Evolutionary conservation across 2,329 filamentous ascomycete genomes (phyloP).

Genomic region (Penicillium sp.): DNA sequence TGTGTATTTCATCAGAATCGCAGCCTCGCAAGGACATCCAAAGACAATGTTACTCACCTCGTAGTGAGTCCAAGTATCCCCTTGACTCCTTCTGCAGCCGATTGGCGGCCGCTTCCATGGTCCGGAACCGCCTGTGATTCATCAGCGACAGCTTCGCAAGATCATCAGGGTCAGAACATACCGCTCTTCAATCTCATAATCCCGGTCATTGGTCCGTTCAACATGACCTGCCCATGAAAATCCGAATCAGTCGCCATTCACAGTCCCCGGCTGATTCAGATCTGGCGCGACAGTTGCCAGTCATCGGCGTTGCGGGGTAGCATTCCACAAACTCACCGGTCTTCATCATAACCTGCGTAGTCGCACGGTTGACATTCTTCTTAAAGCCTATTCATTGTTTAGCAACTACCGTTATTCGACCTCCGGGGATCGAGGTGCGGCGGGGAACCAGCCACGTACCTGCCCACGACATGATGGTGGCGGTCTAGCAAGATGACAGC

Average conservation of each 20-base stretch:
- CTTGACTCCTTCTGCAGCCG: slow-evolving; percentile 96
- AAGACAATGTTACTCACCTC: slow-evolving; percentile 53
- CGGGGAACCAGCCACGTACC: slow-evolving; percentile 41
- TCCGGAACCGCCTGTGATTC: slow-evolving; percentile 72
- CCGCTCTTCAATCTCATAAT: slow-evolving; percentile 97
- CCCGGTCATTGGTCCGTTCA: slow-evolving; percentile 95
- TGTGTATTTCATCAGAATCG: slow-evolving; percentile 31
- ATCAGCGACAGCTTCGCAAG: slow-evolving; percentile 8
- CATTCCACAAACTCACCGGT: slow-evolving; percentile 54
- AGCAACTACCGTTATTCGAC: not conserved
- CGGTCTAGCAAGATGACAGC: not conserved
- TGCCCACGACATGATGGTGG: slow-evolving; percentile 62
- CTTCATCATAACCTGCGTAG: slow-evolving; percentile 99
- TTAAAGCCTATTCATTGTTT: slow-evolving; percentile 59
- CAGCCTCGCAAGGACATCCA: not conserved
- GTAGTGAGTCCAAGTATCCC: slow-evolving; percentile 90
- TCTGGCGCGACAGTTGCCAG: not conserved
- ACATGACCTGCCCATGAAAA: slow-evolving; percentile 63
- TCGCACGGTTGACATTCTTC: slow-evolving; percentile 97
- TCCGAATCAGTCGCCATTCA: not conserved
- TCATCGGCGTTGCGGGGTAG: slow-evolving; percentile 17
- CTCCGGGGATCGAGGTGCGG: not conserved
- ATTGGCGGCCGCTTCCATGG: slow-evolving; percentile 90
- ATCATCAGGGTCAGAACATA: slow-evolving; percentile 31
- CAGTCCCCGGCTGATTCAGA: not conserved